Evolutionary conservation across 2,329 filamentous ascomycete genomes (phyloP), one percentile per base, ranked within the genome.

Genomic region (Colletotrichum paranaense): DNA sequence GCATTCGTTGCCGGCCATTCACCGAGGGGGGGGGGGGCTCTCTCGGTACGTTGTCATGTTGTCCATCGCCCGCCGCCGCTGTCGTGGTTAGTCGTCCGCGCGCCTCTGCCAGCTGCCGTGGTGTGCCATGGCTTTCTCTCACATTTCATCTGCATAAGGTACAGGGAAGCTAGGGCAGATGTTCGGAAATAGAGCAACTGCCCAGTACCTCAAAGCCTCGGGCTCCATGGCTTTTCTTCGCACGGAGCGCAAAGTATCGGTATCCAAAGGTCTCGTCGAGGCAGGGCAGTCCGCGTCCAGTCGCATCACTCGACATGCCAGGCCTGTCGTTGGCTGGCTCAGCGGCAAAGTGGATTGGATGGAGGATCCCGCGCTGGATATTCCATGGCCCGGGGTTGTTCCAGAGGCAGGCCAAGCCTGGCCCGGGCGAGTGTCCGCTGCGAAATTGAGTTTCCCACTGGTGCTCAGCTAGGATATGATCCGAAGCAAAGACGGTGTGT

Each of bases 391-490:
- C 38, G 60, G 70, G 71, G 67, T 73, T 73, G 55, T 71, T 71
- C 67, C 67, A 73, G 35, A 52, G 49, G 56, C 62, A 64, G 52
- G 67, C 71, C 56, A 66, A 66, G 71, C 71, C 71, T 73, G 56
- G 60, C 60, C 57, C 49, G 56, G 60, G 32, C 49, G 60, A 71
- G 56, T 52, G 67, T 71, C 62, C 30, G 67, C 71, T 71, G 67
- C 42, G 71, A 73, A 73, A 71, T 73, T 73, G 71, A 66, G 71
- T 73, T 72, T 73, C 62, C 67, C 38, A 52, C 67, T 70, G 71
- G 28, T 32, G 67, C 62, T 65, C 67, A 73, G 71, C 67, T 71
- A 57, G 71, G 67, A 66, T 67, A 71, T 71, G 67, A 66, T 66
- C 67, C 62, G 71, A 71, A 70, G 67, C 67, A 66, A 59, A 71